These are phyloP conservation scores for Auricularia sp. DNA, from an alignment of 768 basidiomycete species.

Conservation along the genomic window DNA sequence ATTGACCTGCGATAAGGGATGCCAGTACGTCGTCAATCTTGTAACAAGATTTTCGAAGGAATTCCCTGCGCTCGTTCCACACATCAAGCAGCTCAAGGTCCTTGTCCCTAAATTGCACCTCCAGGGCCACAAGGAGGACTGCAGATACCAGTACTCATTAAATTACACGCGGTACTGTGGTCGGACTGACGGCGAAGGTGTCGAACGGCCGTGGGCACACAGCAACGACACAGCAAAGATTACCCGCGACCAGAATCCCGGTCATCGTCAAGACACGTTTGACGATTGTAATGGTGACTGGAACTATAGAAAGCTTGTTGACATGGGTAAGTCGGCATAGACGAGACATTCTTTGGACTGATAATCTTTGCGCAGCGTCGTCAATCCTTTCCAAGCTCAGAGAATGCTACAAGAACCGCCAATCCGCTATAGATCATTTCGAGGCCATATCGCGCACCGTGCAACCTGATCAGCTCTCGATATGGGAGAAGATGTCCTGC, in stretches of 20 bases:
- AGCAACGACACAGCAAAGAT: conserved; percentile 22
- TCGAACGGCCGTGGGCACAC: conserved; percentile 28
- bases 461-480: too few relatives aligned
- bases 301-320: conserved; percentile 26
- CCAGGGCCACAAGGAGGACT: conserved; percentile 15
- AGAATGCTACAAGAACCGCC: too few relatives aligned
- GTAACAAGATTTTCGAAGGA: conserved; percentile 4
- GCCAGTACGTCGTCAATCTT: conserved; percentile 11
- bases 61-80: conserved; percentile 8
- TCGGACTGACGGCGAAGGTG: conserved; percentile 25
- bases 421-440: too few relatives aligned
- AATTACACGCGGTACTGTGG: conserved; percentile 6
- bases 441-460: too few relatives aligned
- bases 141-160: conserved; percentile 5
- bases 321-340: conserved; percentile 13
- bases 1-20: conserved; percentile 12
- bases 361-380: background rate
- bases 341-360: background rate
- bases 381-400: background rate
- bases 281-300: conserved; percentile 27
- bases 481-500: too few relatives aligned
- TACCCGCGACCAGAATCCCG: conserved; percentile 27
- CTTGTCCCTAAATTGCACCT: conserved; percentile 14
- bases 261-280: conserved; percentile 22
- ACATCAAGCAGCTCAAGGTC: conserved; percentile 7